These are phyloP conservation scores for Coriaria nepalensis DNA, from an alignment of 306 rosid species.

Conservation along the genomic window DNA sequence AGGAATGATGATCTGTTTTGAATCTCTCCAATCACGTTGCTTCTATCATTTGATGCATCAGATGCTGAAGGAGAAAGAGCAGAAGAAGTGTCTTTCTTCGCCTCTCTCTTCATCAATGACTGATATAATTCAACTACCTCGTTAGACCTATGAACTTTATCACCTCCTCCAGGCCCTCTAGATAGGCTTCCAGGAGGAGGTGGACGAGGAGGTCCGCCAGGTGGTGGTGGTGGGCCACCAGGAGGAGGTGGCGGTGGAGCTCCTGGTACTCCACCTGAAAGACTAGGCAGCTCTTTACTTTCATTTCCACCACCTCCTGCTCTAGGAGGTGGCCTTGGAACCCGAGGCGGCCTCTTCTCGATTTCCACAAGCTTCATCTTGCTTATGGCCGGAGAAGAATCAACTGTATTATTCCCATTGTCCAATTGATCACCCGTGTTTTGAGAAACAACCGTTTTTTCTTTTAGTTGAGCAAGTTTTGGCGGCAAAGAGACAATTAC, in stretches of 20 bases:
- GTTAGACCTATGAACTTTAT: conserved; percentile 84
- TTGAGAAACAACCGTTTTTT: conserved; percentile 42
- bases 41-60: conserved; percentile 67
- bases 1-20: conserved; percentile 87
- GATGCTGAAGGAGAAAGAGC: conserved; percentile 52
- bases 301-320: conserved; percentile 27
- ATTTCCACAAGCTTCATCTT: conserved; percentile 71
- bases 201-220: conserved; percentile 77
- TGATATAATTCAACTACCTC: conserved; percentile 88
- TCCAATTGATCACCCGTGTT: conserved; percentile 41
- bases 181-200: conserved; percentile 82
- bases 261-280: conserved; percentile 40
- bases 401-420: conserved; percentile 28
- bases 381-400: conserved; percentile 51
- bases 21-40: conserved; percentile 96
- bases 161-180: conserved; percentile 49
- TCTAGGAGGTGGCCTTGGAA: conserved; percentile 86
- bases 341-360: conserved; percentile 82
- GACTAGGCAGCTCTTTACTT: conserved; percentile 23
- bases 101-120: conserved; percentile 89
- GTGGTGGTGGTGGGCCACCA: conserved; percentile 45
- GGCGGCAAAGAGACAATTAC: conserved; percentile 41
- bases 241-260: conserved; percentile 56
- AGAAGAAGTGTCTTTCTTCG: conserved; percentile 73
- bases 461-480: conserved; percentile 58